Evolutionary conservation across 345 rosid genomes (phyloP).

Genomic region (Arabis hirsuta): DNA sequence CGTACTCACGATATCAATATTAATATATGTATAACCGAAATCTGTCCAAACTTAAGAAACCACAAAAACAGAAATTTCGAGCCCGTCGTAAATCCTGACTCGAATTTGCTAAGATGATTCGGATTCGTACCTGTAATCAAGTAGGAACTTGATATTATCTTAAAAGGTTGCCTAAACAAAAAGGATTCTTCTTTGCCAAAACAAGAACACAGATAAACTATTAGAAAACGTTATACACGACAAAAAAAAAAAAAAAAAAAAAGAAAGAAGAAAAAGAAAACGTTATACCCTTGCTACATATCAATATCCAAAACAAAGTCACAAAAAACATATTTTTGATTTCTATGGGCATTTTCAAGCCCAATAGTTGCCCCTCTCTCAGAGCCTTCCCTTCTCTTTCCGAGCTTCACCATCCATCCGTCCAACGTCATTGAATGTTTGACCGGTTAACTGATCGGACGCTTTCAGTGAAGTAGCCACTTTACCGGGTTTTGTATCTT

Average conservation of each 20-base stretch:
- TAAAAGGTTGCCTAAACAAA: neutral
- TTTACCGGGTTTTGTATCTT: conserved; percentile 22
- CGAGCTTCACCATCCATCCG: conserved; percentile 38
- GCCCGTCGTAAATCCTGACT: neutral
- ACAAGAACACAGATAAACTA: neutral
- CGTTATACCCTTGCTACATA: neutral
- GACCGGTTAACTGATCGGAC: conserved; percentile 62
- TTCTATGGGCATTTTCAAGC: neutral
- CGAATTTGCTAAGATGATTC: neutral
- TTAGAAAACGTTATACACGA: neutral
- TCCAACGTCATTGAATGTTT: conserved; percentile 74
- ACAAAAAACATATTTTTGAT: neutral
- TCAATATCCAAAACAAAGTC: neutral
- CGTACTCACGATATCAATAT: no score
- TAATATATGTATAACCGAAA: no score
- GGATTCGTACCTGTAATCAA: neutral
- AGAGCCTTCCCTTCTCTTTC: neutral
- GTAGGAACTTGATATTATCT: neutral
- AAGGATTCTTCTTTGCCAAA: neutral
- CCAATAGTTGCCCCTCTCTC: neutral
- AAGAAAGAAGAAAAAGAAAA: neutral
- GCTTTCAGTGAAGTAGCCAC: conserved; percentile 47
- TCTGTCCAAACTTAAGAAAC: no score
- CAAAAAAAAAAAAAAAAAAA: no score
- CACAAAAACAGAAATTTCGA: neutral